A percentile compares a stretch with the other conserved stretches of the same genome.
phyloP scores from a whole-genome alignment of 345 rosid genomes.

The Anacardium occidentale region DNA sequence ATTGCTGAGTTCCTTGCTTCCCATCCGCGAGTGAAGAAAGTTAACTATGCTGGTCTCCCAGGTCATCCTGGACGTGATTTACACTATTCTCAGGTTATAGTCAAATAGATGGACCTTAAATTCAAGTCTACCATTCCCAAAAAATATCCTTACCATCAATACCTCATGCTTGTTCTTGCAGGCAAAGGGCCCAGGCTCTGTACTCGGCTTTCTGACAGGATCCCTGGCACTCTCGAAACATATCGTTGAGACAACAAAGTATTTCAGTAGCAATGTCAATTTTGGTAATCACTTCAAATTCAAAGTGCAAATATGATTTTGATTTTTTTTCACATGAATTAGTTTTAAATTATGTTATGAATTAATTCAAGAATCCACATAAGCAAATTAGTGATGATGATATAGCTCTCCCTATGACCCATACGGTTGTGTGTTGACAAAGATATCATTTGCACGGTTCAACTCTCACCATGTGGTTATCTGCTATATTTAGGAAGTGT shows the following conservation, averaged over 20 bases:
- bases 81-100: conserved; percentile 83
- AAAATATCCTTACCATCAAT: background rate
- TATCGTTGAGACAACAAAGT: conserved; percentile 77
- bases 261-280: conserved; percentile 92
- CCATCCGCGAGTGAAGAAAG: conserved; percentile 83
- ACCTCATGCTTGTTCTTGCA: conserved; percentile 27
- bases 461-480: background rate
- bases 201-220: conserved; percentile 88
- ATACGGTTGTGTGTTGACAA: too few relatives aligned
- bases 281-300: conserved; percentile 61
- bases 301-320: background rate
- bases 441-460: too few relatives aligned
- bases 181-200: conserved; percentile 98
- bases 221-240: conserved; percentile 84
- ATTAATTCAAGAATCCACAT: background rate
- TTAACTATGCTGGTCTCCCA: conserved; percentile 83
- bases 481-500: conserved; percentile 61
- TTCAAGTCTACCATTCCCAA: background rate
- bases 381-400: background rate
- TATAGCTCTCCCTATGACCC: too few relatives aligned
- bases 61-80: conserved; percentile 79
- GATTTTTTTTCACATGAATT: background rate
- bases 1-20: conserved; percentile 80
- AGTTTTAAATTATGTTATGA: background rate
- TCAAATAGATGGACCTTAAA: background rate